A percentile compares a stretch with the other conserved stretches of the same genome.
phyloP scores from a whole-genome alignment of 2,329 filamentous ascomycete species.

The Aphanocladium album region DNA sequence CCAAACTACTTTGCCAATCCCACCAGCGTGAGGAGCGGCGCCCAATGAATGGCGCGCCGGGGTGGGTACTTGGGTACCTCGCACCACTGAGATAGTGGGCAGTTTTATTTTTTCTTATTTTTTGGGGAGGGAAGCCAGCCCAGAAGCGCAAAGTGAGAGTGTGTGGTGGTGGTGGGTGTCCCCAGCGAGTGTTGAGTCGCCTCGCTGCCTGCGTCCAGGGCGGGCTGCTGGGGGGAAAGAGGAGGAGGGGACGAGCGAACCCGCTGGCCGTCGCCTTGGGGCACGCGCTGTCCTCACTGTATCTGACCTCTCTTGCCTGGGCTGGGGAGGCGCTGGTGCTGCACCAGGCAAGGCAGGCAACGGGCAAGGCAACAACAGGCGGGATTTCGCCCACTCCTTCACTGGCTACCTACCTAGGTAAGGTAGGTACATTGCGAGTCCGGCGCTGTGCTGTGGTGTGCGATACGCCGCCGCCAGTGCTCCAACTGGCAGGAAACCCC shows the following conservation, averaged over 20 bases:
- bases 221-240: neutral
- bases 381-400: too few species aligned
- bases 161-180: neutral
- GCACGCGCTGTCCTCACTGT: neutral
- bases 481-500: neutral
- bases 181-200: slow-evolving; percentile 1
- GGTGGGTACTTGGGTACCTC: slow-evolving; percentile 10
- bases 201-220: neutral
- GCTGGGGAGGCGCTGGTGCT: neutral
- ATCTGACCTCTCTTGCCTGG: neutral
- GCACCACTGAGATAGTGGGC: neutral
- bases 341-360: neutral
- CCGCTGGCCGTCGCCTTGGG: too few species aligned
- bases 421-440: slow-evolving; percentile 6
- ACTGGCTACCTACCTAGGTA: too few species aligned
- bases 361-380: too few species aligned
- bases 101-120: neutral
- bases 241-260: too few species aligned
- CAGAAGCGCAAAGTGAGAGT: neutral
- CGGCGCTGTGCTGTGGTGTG: neutral
- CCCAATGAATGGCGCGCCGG: slow-evolving; percentile 2
- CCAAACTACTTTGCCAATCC: slow-evolving; percentile 10
- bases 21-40: slow-evolving; percentile 7
- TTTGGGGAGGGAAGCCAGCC: neutral
- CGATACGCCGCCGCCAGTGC: too few species aligned